A percentile compares a stretch with the other conserved stretches of the same genome.
Evolutionary conservation across 257 asterid species (phyloP).

Genomic region (Ligustrum vulgare): DNA sequence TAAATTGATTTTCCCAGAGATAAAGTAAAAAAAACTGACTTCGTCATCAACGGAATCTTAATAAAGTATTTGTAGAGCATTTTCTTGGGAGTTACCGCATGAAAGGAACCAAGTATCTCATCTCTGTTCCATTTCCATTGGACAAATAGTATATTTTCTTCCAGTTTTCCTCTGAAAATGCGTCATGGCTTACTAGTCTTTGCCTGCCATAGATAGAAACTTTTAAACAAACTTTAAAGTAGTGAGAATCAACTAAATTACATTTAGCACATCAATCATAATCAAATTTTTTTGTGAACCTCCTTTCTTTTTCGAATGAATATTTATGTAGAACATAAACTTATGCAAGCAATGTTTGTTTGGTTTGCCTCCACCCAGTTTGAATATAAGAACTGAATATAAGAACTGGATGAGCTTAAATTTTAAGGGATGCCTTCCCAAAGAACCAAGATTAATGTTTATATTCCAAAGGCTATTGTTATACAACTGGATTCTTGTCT

Average conservation of each 20-base stretch:
- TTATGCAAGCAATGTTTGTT: background rate
- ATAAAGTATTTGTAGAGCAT: background rate
- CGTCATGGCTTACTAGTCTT: slow-evolving; percentile 65
- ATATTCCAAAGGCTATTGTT: no score
- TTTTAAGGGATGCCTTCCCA: background rate
- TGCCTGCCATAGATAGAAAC: slow-evolving; percentile 54
- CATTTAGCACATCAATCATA: background rate
- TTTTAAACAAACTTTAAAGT: background rate
- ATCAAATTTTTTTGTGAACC: no score
- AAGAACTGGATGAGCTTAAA: background rate
- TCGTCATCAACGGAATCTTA: slow-evolving; percentile 14
- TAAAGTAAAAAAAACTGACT: background rate
- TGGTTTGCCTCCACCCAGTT: background rate
- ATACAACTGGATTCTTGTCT: no score
- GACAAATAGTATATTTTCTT: slow-evolving; percentile 88
- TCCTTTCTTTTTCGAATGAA: background rate
- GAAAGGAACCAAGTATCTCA: slow-evolving; percentile 78
- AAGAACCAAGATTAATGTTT: background rate
- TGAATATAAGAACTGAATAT: background rate
- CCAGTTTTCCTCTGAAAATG: slow-evolving; percentile 92
- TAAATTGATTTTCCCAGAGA: background rate
- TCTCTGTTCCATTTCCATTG: slow-evolving; percentile 93
- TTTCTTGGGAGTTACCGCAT: slow-evolving; percentile 55
- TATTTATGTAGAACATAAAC: no score
- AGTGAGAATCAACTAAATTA: background rate